These are phyloP conservation scores for Lodderomyces jiufengensis DNA, from an alignment of 1,139 yeast species.

Conservation along the genomic window DNA sequence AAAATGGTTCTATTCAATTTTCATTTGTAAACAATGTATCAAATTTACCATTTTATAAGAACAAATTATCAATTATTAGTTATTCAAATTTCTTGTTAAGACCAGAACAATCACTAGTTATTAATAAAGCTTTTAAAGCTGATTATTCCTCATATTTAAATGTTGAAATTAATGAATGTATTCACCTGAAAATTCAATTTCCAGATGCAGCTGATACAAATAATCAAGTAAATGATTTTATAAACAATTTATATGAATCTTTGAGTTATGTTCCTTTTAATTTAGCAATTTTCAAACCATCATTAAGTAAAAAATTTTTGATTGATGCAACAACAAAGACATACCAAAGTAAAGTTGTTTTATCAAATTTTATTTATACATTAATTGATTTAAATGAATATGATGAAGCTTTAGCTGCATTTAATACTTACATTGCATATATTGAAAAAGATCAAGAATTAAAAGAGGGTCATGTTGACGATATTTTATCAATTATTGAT, in stretches of 20 bases:
- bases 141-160: constrained; percentile 31
- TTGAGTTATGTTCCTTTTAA: constrained; percentile 23
- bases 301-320: constrained; percentile 31
- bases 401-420: constrained; percentile 46
- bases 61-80: constrained; percentile 25
- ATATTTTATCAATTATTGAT: constrained; percentile 36
- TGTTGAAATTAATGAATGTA: constrained; percentile 21
- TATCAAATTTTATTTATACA: constrained; percentile 31
- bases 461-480: constrained; percentile 29
- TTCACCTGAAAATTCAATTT: constrained; percentile 21
- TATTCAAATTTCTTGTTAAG: constrained; percentile 30
- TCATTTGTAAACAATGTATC: constrained; percentile 20
- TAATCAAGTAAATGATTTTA: constrained; percentile 23
- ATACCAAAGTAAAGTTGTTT: constrained; percentile 36
- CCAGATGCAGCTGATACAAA: constrained; percentile 32
- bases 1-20: constrained; percentile 20
- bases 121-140: constrained; percentile 23
- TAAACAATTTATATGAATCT: constrained; percentile 34
- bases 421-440: constrained; percentile 36
- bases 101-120: constrained; percentile 20
- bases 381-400: constrained; percentile 35
- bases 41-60: constrained; percentile 24
- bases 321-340: constrained; percentile 31
- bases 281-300: constrained; percentile 22
- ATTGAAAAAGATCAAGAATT: constrained; percentile 34